These are phyloP conservation scores for Lyophyllum atratum DNA, from an alignment of 768 basidiomycete genomes.

Conservation along the genomic window DNA sequence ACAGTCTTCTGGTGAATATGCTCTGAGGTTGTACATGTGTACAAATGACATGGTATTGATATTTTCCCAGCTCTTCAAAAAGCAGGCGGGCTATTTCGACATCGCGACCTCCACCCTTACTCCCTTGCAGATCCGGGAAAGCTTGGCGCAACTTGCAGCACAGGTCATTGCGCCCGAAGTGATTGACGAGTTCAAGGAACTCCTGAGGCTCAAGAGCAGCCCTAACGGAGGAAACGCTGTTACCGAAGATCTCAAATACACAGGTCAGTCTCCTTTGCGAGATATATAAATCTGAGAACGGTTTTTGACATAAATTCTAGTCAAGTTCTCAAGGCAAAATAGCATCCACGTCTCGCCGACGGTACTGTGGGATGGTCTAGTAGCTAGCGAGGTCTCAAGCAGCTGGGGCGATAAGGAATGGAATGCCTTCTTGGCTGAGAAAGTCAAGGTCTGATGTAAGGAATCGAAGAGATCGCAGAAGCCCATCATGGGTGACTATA, in stretches of 20 bases:
- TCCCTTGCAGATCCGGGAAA: conserved; percentile 71
- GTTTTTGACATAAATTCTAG: conserved; percentile 35
- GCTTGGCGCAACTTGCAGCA: conserved; percentile 62
- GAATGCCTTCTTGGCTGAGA: conserved; percentile 69
- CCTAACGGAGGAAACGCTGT: conserved; percentile 84
- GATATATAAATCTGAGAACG: not conserved
- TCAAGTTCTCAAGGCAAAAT: conserved; percentile 92
- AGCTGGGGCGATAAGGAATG: conserved; percentile 84
- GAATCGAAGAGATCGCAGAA: not conserved
- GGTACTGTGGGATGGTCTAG: conserved; percentile 72
- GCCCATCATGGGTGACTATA: not conserved
- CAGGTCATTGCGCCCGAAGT: conserved; percentile 52
- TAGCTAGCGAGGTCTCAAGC: conserved; percentile 75
- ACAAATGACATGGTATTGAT: not conserved
- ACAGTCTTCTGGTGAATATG: conserved; percentile 59
- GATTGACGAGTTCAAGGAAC: conserved; percentile 57
- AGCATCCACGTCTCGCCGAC: conserved; percentile 91
- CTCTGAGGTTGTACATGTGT: not conserved
- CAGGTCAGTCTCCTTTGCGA: conserved; percentile 43
- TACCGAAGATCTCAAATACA: conserved; percentile 87
- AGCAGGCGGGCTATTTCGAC: conserved; percentile 81
- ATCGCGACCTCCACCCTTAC: conserved; percentile 68
- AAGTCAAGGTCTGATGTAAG: conserved; percentile 44
- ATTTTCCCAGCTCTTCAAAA: conserved; percentile 63
- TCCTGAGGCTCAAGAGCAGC: conserved; percentile 58